phyloP scores from a whole-genome alignment of 805 yeast genomes.

The Blastobotrys terrestris region DNA sequence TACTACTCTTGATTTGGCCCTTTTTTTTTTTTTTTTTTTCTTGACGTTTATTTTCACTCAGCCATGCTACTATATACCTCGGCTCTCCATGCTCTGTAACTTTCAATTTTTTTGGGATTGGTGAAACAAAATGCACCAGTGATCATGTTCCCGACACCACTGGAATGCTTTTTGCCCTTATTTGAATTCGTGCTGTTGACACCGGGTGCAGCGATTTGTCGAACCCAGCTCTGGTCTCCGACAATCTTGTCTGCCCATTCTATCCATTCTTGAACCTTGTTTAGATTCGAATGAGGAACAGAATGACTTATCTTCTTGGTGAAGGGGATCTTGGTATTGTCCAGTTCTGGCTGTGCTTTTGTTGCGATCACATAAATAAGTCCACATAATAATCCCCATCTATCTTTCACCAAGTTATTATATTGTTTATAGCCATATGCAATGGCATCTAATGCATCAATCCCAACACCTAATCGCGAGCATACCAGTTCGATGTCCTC shows the following conservation, averaged over 20 bases:
- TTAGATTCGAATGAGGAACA: conserved; percentile 11
- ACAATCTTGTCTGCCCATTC: conserved; percentile 29
- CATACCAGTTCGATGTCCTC: conserved; percentile 16
- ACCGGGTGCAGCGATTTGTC: conserved; percentile 16
- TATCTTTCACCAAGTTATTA: conserved; percentile 28
- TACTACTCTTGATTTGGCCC: conserved; percentile 24
- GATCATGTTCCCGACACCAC: conserved; percentile 24
- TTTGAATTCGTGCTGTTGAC: conserved; percentile 15
- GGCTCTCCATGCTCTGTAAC: conserved; percentile 16
- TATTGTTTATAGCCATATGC: conserved; percentile 25
- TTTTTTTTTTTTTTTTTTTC: no score
- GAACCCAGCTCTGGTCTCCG: conserved; percentile 32
- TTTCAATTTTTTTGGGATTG: conserved; percentile 10
- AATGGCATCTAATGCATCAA: conserved; percentile 21
- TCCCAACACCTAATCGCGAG: conserved; percentile 14
- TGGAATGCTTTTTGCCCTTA: conserved; percentile 13
- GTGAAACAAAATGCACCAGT: conserved; percentile 16
- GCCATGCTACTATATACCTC: background rate
- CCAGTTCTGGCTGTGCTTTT: conserved; percentile 26
- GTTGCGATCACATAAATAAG: conserved; percentile 24
- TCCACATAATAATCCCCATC: conserved; percentile 32
- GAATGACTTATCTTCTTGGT: conserved; percentile 4
- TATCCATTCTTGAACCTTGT: conserved; percentile 28
- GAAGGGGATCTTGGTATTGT: conserved; percentile 12
- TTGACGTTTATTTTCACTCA: conserved; percentile 1